Evolutionary conservation across 2,329 filamentous ascomycete genomes (phyloP), one percentile per base, ranked within the genome.

Genomic region (Paraconiothyrium sp.): DNA sequence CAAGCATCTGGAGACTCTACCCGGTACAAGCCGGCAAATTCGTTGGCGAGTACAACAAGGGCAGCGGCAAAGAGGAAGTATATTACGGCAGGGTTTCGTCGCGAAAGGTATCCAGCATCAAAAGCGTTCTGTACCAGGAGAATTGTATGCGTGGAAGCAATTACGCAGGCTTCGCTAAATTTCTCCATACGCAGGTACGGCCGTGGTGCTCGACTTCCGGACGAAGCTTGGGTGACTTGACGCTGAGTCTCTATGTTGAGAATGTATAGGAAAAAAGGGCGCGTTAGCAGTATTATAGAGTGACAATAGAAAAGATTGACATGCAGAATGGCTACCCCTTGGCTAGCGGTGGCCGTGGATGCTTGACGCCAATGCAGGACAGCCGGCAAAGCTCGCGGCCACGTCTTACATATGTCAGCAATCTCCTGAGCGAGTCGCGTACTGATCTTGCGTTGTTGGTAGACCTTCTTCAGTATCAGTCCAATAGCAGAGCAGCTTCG

Each of bases 181-280:
- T 76, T 82, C 74, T 84, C 84, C 84, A 88, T 80, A 9, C 77
- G 72, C 9, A 74, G 59, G 43, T 72, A 75, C 8, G 75, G 72
- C 30, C 75, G 63, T 22, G 71, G 73, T 4, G 67, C 70, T 51
- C 69, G 65, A 11, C 58, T 55, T 20, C 70, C 69, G 9, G 69
- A 68, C 20, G 65, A 59, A 3, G 60, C 59, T 57, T 76, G 72
- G 34, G 67, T 73, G 37, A 69, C 66, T 41, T 76, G 72, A 14
- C 75, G 72, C 63, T 81, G 79, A 3, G 78, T 76, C 54, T 80
- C 76, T 14, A 76, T 73, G 56, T 81, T 86, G 44, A 89, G 79
- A 13, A 88, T 80, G 60, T 84, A 86, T 14, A 90, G 76, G 60
- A 90, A 88, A 71, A 90, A 90, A 0, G 89, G 88, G 32, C 89